Conservation (phyloP, 768 basidiomycete genomes). For the Phlegmacium glaucopus region DNA sequence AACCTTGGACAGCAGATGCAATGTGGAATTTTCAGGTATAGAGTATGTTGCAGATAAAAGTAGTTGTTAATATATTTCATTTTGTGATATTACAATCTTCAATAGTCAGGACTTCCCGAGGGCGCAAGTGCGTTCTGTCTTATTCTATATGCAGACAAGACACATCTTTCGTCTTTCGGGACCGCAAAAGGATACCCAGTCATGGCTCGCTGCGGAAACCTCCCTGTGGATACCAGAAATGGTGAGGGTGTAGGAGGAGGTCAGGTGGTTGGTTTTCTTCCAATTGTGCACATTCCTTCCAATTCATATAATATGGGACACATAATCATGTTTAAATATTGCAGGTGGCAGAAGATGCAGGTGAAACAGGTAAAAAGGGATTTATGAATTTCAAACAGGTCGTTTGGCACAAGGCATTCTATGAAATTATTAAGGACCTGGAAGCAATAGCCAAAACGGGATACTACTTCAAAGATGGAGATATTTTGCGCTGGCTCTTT, state of each 20-base stretch:
- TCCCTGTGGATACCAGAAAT: conserved; percentile 31
- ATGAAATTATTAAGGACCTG: no score
- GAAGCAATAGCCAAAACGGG: no score
- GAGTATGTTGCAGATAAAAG: no score
- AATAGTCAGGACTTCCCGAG: conserved; percentile 22
- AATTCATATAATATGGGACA: no score
- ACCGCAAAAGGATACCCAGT: conserved; percentile 36
- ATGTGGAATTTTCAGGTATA: no score
- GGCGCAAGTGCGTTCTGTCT: conserved; percentile 24
- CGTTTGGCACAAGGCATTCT: conserved; percentile 28
- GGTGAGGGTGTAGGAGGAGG: conserved; percentile 26
- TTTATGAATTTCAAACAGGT: conserved; percentile 22
- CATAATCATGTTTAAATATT: conserved; percentile 1
- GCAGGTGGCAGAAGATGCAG: conserved; percentile 29
- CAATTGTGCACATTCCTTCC: conserved; percentile 32
- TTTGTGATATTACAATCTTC: no score
- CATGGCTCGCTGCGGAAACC: conserved; percentile 27
- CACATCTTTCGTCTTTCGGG: conserved; percentile 34
- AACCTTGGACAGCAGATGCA: no score
- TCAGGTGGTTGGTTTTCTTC: conserved; percentile 31
- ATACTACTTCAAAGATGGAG: no score
- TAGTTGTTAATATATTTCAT: no score
- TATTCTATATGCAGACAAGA: conserved; percentile 41
- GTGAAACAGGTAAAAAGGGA: conserved; percentile 14
- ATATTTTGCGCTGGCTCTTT: no score